Evolutionary conservation across 805 yeast species (phyloP), one percentile per base, ranked within the genome.

Genomic region (Pichia californica): DNA sequence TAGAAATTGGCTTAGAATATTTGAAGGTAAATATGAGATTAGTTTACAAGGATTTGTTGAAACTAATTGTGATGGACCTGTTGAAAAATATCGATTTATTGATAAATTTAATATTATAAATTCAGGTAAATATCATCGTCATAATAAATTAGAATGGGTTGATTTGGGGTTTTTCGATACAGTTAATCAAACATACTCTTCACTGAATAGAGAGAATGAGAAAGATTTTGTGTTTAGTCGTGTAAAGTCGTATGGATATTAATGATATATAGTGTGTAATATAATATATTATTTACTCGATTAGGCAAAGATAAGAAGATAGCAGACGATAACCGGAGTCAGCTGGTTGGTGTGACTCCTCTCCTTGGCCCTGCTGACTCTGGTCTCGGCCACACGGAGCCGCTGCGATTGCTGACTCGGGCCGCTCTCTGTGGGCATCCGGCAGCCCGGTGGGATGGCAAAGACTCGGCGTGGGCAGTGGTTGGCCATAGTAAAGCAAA

Each of bases 151-250:
- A 43, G 71, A 75, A 40, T 88, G 97, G 97, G 56, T 71, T 6
- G 64, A 64, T 20, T 83, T 83, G 51, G 77, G 75, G 50, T 79
- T 77, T 13, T 61, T 74, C 27, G 53, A 52, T 29, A 36, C 43
- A 11, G 40, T 47, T 4, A 43, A 45, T 10, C 53, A 50, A 1
- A 53, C 49, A 1, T 46, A 43, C 6, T 56, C 60, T 6, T 41
- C 43, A 2, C 76, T 87, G 53, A 69, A 77, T 5, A 61, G 83
- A 46, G 70, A 67, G 30, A 84, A 85, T 51, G 97, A 89, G 57
- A 83, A 81, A 52, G 79, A 88, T 11, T 89, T 86, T 62, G 77
- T 73, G 52, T 89, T 88, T 56, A 80, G 84, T 47, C 66, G 84
- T 38, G 91, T 83, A 1, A 68, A 64, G 10, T 49, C 52, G 4